Evolutionary conservation across 768 basidiomycete species (phyloP), one percentile per base, ranked within the genome.

Genomic region (Leccinum aurantiacum): DNA sequence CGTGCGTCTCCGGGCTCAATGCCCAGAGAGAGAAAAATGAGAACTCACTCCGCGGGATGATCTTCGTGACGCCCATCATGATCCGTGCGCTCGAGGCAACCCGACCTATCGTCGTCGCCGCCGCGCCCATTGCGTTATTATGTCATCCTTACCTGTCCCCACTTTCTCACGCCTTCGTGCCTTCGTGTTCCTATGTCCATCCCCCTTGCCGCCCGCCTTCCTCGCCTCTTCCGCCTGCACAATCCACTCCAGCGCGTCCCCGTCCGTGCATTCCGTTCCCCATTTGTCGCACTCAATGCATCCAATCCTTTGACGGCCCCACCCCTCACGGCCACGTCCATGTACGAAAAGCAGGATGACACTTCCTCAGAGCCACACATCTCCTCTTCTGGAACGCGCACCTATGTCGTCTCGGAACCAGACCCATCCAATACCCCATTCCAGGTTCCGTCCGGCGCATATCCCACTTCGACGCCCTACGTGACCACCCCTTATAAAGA

Each of bases 401-500:
- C 85, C 35, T 87, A 90, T 66, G 87, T 90, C 63, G 89, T 90
- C 63, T 89, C 87, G 33, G 80, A 88, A 69, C 89, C 89, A 41
- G 87, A 90, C 73, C 79, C 82, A 35, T 76, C 83, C 58, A 70
- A 84, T 57, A 81, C 78, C 47, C 82, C 83, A 33, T 89, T 89
- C 65, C 76, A 82, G 64, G 87, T 91, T n/a, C 89, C 89, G 2
- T 82, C 84, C 11, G 89, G 89, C 64, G 89, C 88, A 6, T 86
- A 85, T 70, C 79, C 82, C 46, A 77, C 78, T 31, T 80, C 82
- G 22, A 71, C 78, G 2, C 76, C 84, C 17, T 82, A 80, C 68
- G 72, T 77, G 57, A 77, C 73, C 76, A 78, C 73, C 31, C 73
- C 74, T 17, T 76, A 77, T 49, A 75, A 81, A 69, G 64, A 71